phyloP scores from a whole-genome alignment of 805 yeast genomes.

The Suhomyces pyralidae region DNA sequence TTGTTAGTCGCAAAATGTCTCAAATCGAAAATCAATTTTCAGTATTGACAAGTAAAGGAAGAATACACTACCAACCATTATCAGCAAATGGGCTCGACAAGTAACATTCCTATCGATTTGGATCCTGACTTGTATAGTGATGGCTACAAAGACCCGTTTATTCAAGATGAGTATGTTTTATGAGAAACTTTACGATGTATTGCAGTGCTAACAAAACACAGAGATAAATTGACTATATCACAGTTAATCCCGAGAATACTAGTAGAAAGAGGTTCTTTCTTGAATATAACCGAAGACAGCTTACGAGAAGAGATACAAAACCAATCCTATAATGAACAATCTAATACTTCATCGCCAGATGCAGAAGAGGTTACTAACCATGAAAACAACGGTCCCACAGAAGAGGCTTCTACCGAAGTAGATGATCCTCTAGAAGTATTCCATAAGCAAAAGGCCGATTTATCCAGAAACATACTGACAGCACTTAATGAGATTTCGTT shows the following conservation, averaged over 20 bases:
- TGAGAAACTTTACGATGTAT: neutral
- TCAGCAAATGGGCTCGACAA: neutral
- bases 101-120: constrained; percentile 17
- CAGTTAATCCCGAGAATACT: constrained; percentile 60
- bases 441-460: constrained; percentile 49
- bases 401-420: constrained; percentile 5
- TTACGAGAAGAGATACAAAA: constrained; percentile 45
- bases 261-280: constrained; percentile 57
- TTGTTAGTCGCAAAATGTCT: neutral
- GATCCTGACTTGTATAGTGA: constrained; percentile 30
- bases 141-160: constrained; percentile 33
- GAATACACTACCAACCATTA: neutral
- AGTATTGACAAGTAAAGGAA: neutral
- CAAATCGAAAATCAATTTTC: neutral
- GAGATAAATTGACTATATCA: constrained; percentile 44
- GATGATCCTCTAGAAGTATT: constrained; percentile 39
- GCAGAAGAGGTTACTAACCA: constrained; percentile 13
- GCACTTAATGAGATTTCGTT: constrained; percentile 89
- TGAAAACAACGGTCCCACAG: neutral
- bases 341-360: constrained; percentile 1
- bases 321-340: constrained; percentile 3
- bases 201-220: constrained; percentile 14
- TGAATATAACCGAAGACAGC: constrained; percentile 54
- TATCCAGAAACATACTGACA: constrained; percentile 49
- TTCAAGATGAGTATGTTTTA: constrained; percentile 37